Evolutionary conservation across 2,329 filamentous ascomycete genomes (phyloP).

Genomic region (Chalaropsis ovoidea): DNA sequence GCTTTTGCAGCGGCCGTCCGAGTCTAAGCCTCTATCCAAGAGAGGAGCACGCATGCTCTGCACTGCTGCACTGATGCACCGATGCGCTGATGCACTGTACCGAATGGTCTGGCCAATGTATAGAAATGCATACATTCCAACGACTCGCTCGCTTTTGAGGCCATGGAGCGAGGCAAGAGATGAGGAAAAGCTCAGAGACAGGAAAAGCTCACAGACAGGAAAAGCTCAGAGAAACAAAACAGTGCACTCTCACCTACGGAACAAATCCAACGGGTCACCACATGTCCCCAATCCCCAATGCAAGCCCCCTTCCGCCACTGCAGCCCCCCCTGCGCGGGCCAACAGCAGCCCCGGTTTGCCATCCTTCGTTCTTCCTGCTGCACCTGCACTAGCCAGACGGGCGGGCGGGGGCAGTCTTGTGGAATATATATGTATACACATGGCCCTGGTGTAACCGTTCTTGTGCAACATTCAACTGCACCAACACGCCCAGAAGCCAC

Average conservation of each 20-base stretch:
- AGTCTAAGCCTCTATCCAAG: background rate
- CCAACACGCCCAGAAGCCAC: background rate
- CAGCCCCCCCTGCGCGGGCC: background rate
- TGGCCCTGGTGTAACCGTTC: background rate
- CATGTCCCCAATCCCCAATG: conserved; percentile 6
- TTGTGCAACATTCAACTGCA: conserved; percentile 3
- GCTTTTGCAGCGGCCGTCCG: background rate
- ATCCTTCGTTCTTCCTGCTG: background rate
- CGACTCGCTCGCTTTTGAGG: background rate
- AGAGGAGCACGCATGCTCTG: too few relatives aligned
- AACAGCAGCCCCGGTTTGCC: background rate
- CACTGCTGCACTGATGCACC: too few relatives aligned
- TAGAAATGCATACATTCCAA: background rate
- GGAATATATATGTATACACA: conserved; percentile 7
- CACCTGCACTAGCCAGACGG: background rate
- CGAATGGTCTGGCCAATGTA: background rate
- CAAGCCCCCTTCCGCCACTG: conserved; percentile 3
- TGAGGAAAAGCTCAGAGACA: background rate
- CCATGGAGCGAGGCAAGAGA: background rate
- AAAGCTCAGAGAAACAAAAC: background rate
- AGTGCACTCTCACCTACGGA: conserved; percentile 6
- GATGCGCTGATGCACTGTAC: background rate
- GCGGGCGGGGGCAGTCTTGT: background rate
- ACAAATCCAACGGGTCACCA: conserved; percentile 3
- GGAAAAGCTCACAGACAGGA: background rate